Conservation (phyloP, 768 basidiomycete genomes). For the Suillus variegatus region DNA sequence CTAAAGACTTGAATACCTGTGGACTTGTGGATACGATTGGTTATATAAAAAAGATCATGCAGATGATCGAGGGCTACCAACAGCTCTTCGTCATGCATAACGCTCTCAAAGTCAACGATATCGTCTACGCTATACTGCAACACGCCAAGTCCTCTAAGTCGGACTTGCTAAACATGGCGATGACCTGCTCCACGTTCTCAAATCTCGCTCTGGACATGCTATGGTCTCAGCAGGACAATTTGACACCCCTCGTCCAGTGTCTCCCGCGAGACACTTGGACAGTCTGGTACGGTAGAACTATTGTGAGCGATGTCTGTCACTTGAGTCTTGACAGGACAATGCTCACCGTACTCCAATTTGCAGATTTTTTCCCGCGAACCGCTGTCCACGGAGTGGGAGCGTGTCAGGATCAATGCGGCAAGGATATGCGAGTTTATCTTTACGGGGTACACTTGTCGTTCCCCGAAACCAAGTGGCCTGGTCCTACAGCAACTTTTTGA, state of each 20-base stretch:
- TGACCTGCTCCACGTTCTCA: background rate
- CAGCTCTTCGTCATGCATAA: background rate
- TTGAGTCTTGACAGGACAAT: background rate
- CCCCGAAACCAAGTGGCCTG: background rate
- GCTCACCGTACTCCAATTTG: background rate
- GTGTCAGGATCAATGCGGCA: background rate
- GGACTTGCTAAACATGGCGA: background rate
- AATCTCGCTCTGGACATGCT: background rate
- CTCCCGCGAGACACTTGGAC: background rate
- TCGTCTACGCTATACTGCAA: background rate
- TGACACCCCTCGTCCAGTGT: background rate
- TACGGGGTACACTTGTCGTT: too few species aligned
- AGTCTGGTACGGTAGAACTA: too few species aligned
- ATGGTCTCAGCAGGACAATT: background rate
- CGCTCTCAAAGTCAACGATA: background rate
- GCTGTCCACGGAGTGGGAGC: background rate
- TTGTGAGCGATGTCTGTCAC: background rate
- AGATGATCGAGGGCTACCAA: background rate
- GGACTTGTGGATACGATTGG: background rate
- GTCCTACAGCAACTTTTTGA: background rate
- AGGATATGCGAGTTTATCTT: background rate
- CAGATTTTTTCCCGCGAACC: background rate
- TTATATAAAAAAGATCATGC: background rate
- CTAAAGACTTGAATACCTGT: background rate
- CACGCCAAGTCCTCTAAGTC: background rate